These are phyloP conservation scores for Lathyrus oleraceus DNA, from an alignment of 306 rosid genomes.

Conservation along the genomic window DNA sequence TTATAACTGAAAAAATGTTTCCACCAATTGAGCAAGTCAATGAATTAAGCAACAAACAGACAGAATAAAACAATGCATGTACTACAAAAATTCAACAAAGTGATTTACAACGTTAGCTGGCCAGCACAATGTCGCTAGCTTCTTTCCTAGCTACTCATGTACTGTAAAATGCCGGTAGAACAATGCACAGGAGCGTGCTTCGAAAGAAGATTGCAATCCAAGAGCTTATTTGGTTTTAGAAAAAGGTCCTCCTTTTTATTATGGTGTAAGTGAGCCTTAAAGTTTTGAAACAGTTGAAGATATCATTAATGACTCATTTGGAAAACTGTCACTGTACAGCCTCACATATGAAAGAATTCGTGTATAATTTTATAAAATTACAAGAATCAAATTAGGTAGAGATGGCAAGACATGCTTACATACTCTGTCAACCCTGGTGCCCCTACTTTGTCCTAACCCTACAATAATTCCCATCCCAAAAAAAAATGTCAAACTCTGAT, in stretches of 20 bases:
- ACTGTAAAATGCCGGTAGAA: not conserved
- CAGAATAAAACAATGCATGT: constrained; percentile 2
- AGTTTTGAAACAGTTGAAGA: not conserved
- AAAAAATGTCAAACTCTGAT: not conserved
- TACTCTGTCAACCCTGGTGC: not conserved
- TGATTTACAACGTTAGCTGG: constrained; percentile 3
- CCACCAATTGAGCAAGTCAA: constrained; percentile 34
- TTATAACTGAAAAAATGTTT: constrained; percentile 11
- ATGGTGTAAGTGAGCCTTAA: not conserved
- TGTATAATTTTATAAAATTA: not conserved
- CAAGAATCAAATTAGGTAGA: not conserved
- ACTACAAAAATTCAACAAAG: not conserved
- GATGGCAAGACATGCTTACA: not conserved
- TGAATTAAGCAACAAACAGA: constrained; percentile 13
- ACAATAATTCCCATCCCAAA: not conserved
- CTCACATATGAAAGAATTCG: not conserved
- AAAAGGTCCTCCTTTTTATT: not conserved
- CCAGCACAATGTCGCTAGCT: not conserved
- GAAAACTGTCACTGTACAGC: not conserved
- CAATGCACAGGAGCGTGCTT: not conserved
- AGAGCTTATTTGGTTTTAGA: constrained; percentile 7
- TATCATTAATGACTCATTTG: not conserved
- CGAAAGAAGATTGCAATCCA: not conserved
- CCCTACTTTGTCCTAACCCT: not conserved
- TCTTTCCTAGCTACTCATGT: not conserved